phyloP scores from a whole-genome alignment of 805 yeast species.

The Komagataella pastoris region DNA sequence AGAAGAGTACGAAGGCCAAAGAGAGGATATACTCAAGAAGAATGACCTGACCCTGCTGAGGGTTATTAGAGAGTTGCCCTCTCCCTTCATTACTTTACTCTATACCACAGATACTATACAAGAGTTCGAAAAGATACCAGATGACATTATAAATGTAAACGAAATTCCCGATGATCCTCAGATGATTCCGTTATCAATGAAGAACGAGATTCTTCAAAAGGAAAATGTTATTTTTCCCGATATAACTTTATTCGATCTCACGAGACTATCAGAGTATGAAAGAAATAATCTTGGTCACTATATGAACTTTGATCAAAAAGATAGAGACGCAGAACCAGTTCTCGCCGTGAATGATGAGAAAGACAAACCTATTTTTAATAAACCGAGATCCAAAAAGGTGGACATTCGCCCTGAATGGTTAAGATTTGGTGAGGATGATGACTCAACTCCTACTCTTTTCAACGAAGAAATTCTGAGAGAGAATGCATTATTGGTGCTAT shows the following conservation, averaged over 20 bases:
- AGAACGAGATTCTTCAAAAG: conserved; percentile 13
- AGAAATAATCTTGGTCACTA: conserved; percentile 29
- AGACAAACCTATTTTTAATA: conserved; percentile 17
- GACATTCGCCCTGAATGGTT: conserved; percentile 8
- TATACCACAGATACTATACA: conserved; percentile 29
- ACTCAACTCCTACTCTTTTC: conserved; percentile 23
- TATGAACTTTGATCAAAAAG: conserved; percentile 19
- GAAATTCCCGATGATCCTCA: conserved; percentile 19
- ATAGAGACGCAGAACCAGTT: conserved; percentile 5
- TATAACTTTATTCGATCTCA: conserved; percentile 33
- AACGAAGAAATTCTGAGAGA: conserved; percentile 33
- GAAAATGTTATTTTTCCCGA: conserved; percentile 36
- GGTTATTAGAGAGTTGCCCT: conserved; percentile 55
- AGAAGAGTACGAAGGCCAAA: conserved; percentile 26
- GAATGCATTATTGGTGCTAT: conserved; percentile 29
- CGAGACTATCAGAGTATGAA: conserved; percentile 39
- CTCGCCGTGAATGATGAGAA: conserved; percentile 7
- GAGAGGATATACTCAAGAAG: conserved; percentile 7
- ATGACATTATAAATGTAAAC: conserved; percentile 7
- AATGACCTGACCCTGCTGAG: conserved; percentile 29
- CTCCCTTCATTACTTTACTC: conserved; percentile 56
- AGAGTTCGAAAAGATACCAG: conserved; percentile 9
- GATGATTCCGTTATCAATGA: conserved; percentile 16
- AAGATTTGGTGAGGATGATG: conserved; percentile 15
- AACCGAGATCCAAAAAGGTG: conserved; percentile 7